Evolutionary conservation across 2,329 filamentous ascomycete genomes (phyloP).

Genomic region (Talaromyces islandicus): DNA sequence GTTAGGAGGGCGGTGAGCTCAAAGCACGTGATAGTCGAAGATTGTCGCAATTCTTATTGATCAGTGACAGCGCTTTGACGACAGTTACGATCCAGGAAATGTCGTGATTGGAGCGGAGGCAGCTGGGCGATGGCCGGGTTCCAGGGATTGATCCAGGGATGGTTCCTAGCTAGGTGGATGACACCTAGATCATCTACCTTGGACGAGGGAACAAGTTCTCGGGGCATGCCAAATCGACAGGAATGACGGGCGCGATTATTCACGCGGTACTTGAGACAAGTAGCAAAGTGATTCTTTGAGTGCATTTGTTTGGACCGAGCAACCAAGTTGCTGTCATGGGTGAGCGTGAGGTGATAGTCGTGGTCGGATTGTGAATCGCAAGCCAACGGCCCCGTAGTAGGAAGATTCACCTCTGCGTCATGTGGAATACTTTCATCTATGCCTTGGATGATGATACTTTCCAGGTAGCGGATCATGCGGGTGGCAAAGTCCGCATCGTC

Average conservation of each 20-base stretch:
- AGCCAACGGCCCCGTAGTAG: neutral
- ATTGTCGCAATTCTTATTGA: too few species aligned
- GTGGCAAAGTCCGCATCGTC: conserved; percentile 6
- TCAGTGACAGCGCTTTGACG: conserved; percentile 3
- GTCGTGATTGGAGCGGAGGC: conserved; percentile 10
- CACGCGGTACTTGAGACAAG: conserved; percentile 12
- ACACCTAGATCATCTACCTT: conserved; percentile 7
- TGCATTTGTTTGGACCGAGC: conserved; percentile 10
- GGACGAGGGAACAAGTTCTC: neutral
- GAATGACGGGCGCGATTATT: neutral
- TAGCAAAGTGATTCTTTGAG: conserved; percentile 7
- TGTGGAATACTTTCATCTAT: neutral
- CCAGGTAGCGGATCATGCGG: conserved; percentile 7
- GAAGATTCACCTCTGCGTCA: neutral
- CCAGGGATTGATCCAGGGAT: too few species aligned
- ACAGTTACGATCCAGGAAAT: conserved; percentile 10
- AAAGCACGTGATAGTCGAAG: too few species aligned
- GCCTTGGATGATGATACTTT: conserved; percentile 6
- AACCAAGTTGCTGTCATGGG: conserved; percentile 3
- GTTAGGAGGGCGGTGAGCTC: too few species aligned
- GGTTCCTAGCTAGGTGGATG: conserved; percentile 11
- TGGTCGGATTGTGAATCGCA: neutral
- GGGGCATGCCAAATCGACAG: conserved; percentile 9
- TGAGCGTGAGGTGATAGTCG: neutral
- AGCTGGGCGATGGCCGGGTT: conserved; percentile 8